phyloP scores from a whole-genome alignment of 2,329 filamentous ascomycete species.

The Penicillium carneum region DNA sequence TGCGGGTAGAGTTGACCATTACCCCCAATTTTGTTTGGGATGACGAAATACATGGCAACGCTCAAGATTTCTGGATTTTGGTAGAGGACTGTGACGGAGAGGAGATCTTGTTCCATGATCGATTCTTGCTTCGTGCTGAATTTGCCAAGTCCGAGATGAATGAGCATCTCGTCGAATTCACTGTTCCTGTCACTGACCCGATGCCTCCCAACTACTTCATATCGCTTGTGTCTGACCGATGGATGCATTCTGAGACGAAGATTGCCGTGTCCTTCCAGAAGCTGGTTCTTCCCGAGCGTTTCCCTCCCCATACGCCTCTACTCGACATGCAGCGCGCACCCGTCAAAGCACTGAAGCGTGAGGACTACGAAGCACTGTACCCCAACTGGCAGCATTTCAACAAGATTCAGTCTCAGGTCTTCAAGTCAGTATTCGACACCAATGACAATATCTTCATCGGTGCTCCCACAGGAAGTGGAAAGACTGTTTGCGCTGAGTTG shows the following conservation, averaged over 20 bases:
- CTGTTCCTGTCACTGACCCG: constrained; percentile 92
- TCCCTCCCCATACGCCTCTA: constrained; percentile 89
- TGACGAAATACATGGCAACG: constrained; percentile 81
- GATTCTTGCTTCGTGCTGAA: constrained; percentile 87
- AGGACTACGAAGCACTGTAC: constrained; percentile 83
- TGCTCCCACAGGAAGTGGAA: constrained; percentile 91
- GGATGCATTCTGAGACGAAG: constrained; percentile 98
- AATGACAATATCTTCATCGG: constrained; percentile 94
- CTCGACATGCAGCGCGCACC: constrained; percentile 91
- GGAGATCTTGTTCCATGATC: constrained; percentile 92
- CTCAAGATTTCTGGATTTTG: constrained; percentile 95
- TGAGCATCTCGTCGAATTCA: constrained; percentile 94
- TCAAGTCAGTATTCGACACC: constrained; percentile 88
- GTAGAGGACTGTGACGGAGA: constrained; percentile 98
- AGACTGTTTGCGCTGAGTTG: constrained; percentile 96
- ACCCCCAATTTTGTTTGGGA: constrained; percentile 97
- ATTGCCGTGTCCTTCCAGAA: constrained; percentile 94
- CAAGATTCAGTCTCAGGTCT: constrained; percentile 95
- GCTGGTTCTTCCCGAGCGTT: constrained; percentile 90
- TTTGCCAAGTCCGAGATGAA: constrained; percentile 86
- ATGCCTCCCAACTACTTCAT: constrained; percentile 99
- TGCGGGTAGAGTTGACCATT: constrained; percentile 87
- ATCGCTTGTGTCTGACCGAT: constrained; percentile 89
- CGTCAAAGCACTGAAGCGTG: constrained; percentile 83
- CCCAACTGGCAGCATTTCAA: constrained; percentile 89